Percentiles rank a stretch among this genome's conserved stretches.
Evolutionary conservation across 1,284 basidiomycete species (phyloP).

Genomic region (Fistulinella cinereoalba): DNA sequence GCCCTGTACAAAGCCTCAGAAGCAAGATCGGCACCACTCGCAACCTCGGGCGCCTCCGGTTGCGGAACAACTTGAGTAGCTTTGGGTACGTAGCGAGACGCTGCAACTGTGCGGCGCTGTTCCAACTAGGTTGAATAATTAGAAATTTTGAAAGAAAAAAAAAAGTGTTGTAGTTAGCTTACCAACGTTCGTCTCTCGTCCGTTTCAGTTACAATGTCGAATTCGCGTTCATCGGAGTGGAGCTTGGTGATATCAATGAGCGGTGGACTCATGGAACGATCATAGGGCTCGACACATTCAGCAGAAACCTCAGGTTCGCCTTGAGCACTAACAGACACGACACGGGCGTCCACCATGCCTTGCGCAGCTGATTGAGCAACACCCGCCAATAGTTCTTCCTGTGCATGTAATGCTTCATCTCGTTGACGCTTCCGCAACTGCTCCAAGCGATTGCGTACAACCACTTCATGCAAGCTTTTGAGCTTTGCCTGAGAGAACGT

Average conservation of each 20-base stretch:
- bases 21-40: conserved; percentile 72
- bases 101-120: conserved; percentile 74
- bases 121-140: conserved; percentile 51
- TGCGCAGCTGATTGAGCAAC: conserved; percentile 57
- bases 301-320: conserved; percentile 44
- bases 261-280: conserved; percentile 79
- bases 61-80: conserved; percentile 50
- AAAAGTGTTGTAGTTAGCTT: conserved; percentile 30
- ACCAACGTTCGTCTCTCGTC: conserved; percentile 71
- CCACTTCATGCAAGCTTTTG: conserved; percentile 90
- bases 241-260: conserved; percentile 71
- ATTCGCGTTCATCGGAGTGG: conserved; percentile 71
- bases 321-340: conserved; percentile 32
- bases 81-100: conserved; percentile 83
- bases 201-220: conserved; percentile 69
- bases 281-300: conserved; percentile 73
- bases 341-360: conserved; percentile 37
- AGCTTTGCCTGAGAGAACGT: conserved; percentile 72
- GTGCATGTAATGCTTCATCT: conserved; percentile 90
- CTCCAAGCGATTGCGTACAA: conserved; percentile 92
- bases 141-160: conserved; percentile 5
- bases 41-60: conserved; percentile 46
- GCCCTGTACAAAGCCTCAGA: conserved; percentile 84
- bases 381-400: conserved; percentile 86
- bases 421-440: conserved; percentile 93